Percentiles rank a stretch among this genome's conserved stretches.
These are phyloP conservation scores for Oleoguttula mirabilis DNA, from an alignment of 495 filamentous ascomycete genomes.

Conservation along the genomic window DNA sequence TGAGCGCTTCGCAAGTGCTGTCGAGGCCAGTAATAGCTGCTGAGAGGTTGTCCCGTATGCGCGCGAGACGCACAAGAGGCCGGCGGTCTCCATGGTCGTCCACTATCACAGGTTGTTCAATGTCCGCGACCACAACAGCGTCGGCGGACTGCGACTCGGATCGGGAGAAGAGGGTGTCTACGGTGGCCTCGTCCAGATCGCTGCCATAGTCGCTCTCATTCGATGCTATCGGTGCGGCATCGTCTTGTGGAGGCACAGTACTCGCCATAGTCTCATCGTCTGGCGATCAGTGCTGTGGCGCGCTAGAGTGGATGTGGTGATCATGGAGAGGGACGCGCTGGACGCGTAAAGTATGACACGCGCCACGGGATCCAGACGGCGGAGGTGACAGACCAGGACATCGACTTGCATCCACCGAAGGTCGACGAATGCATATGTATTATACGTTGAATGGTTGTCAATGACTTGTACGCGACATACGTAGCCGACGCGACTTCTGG, in stretches of 20 bases:
- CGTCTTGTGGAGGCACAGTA: background rate
- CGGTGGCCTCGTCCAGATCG: conserved; percentile 27
- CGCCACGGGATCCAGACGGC: no score
- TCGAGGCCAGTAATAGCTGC: background rate
- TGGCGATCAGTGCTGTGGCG: background rate
- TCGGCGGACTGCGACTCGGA: conserved; percentile 5
- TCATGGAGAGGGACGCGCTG: conserved; percentile 14
- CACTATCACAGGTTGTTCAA: conserved; percentile 17
- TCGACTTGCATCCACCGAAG: no score
- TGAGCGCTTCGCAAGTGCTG: background rate
- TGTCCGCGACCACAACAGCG: conserved; percentile 13
- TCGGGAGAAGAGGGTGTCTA: conserved; percentile 21
- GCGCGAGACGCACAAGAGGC: conserved; percentile 4
- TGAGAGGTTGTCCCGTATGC: background rate
- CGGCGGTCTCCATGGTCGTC: conserved; percentile 13
- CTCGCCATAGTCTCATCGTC: conserved; percentile 12
- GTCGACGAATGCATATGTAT: no score
- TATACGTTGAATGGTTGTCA: no score
- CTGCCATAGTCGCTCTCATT: conserved; percentile 31
- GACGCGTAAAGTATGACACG: no score
- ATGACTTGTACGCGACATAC: no score
- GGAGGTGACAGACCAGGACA: no score
- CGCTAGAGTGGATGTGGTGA: conserved; percentile 7
- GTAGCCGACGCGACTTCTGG: no score
- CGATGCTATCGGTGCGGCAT: conserved; percentile 1